These are phyloP conservation scores for Anthracocystis panici-leucophaei DNA, from an alignment of 1,284 basidiomycete genomes.

Conservation along the genomic window DNA sequence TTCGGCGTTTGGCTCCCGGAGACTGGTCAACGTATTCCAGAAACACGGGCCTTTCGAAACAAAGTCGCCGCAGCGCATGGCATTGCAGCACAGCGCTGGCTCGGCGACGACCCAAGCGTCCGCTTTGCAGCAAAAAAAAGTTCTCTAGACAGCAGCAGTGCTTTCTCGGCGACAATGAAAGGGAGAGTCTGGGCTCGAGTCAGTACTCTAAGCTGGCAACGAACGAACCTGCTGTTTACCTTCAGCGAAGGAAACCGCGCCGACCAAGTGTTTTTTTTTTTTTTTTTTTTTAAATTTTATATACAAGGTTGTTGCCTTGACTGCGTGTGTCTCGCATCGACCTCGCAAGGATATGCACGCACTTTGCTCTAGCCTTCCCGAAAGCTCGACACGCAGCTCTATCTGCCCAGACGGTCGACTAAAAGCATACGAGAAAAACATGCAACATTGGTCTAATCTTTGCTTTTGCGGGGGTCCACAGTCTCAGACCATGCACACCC, in stretches of 20 bases:
- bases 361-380: background rate
- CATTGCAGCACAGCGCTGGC: background rate
- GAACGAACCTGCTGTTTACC: too few relatives aligned
- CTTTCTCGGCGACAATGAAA: too few relatives aligned
- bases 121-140: too few relatives aligned
- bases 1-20: slow-evolving; percentile 8
- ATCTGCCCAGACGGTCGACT: background rate
- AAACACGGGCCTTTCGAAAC: background rate
- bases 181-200: too few relatives aligned
- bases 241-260: too few relatives aligned
- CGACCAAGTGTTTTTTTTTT: too few relatives aligned
- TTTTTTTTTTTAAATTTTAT: too few relatives aligned
- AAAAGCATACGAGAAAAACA: background rate
- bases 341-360: slow-evolving; percentile 1
- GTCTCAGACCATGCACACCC: background rate
- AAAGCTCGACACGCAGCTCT: background rate
- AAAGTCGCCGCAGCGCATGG: slow-evolving; percentile 6
- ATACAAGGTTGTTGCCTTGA: background rate
- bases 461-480: background rate
- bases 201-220: too few relatives aligned
- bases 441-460: background rate
- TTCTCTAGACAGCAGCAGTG: too few relatives aligned
- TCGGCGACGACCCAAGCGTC: background rate
- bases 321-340: background rate
- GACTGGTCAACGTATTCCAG: background rate